These are phyloP conservation scores for Pichia eremophila DNA, from an alignment of 805 yeast genomes.

Conservation along the genomic window DNA sequence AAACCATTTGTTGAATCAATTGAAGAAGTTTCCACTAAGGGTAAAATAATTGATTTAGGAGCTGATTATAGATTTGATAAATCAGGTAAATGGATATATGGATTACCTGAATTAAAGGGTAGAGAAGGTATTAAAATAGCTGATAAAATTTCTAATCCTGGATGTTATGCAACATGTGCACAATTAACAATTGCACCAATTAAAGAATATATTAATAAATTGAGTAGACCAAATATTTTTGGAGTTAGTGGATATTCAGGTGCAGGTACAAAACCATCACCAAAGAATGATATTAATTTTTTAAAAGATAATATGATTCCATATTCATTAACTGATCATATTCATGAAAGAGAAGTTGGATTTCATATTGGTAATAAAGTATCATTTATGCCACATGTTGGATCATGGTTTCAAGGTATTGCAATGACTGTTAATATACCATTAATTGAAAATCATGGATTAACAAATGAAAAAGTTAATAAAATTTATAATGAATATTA, in stretches of 20 bases:
- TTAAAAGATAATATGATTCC: slow-evolving; percentile 83
- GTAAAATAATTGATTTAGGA: slow-evolving; percentile 82
- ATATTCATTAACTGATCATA: slow-evolving; percentile 91
- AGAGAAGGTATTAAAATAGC: slow-evolving; percentile 62
- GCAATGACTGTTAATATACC: slow-evolving; percentile 89
- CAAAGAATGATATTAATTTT: slow-evolving; percentile 76
- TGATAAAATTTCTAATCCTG: slow-evolving; percentile 87
- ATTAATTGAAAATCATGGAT: slow-evolving; percentile 42
- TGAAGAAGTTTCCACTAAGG: slow-evolving; percentile 46
- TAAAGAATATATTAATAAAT: slow-evolving; percentile 39
- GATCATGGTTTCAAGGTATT: slow-evolving; percentile 99
- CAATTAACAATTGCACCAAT: slow-evolving; percentile 89
- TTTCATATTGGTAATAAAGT: slow-evolving; percentile 66
- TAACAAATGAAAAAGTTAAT: slow-evolving; percentile 76
- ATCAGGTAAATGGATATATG: slow-evolving; percentile 84
- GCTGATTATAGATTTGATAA: slow-evolving; percentile 95
- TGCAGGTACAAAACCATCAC: slow-evolving; percentile 98
- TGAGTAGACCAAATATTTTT: slow-evolving; percentile 74
- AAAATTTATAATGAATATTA: slow-evolving; percentile 81
- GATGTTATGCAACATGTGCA: slow-evolving; percentile 98
- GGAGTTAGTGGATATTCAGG: slow-evolving; percentile 99
- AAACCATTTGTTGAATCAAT: slow-evolving; percentile 78
- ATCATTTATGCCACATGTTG: slow-evolving; percentile 95
- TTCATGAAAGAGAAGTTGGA: slow-evolving; percentile 92
- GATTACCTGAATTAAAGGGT: slow-evolving; percentile 83